Evolutionary conservation across 2,329 filamentous ascomycete genomes (phyloP), one percentile per base, ranked within the genome.

Genomic region (Calonectria leucothoes): DNA sequence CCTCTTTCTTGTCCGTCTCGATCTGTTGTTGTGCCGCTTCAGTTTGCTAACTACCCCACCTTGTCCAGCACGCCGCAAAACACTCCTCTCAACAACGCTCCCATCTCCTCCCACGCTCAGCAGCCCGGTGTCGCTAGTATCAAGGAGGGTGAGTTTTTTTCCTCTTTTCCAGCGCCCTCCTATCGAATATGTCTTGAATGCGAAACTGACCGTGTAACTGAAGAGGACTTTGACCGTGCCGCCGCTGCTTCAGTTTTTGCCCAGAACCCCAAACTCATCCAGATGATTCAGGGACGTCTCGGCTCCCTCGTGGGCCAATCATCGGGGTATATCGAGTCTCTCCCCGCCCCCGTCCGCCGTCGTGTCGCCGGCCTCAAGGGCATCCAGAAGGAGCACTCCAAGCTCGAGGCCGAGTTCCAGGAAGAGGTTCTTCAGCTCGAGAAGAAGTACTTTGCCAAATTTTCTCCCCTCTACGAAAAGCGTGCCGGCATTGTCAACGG

Each of bases 401-500:
- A 98, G 89, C 93, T 99, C 81, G 97, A 99, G 90, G 95, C 95
- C 68, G 94, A 98, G 87, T 98, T 99, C 87, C 97, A 99, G 86
- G 96, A 98, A 86, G 97, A 98, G 88, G 96, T 99, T 75, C 91
- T 99, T 72, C 93, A 98, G 86, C 92, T 99, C 33, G 97, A 99
- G 91, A 99, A 99, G 92, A 98, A 98, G 89, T 99, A 98, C 88
- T 98, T 98, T 82, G 95, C 94, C 87, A 98, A 98, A 88, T 99
- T 98, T 88, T 98, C 95, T 69, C 97, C 97, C 74, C 92, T 99
- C 64, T 99, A 99, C 88, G 89, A 98, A 90, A 97, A 97, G 90
- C 96, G 97, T 86, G 92, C 96, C 75, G 91, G 93, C 81, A 98
- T 99, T 81, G 90, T 99, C 86, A 98, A 98, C 87, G 97, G 97